Evolutionary conservation across 139 green algal species (phyloP), one percentile per base, ranked within the genome.

Genomic region (Zygnema cylindricum): DNA sequence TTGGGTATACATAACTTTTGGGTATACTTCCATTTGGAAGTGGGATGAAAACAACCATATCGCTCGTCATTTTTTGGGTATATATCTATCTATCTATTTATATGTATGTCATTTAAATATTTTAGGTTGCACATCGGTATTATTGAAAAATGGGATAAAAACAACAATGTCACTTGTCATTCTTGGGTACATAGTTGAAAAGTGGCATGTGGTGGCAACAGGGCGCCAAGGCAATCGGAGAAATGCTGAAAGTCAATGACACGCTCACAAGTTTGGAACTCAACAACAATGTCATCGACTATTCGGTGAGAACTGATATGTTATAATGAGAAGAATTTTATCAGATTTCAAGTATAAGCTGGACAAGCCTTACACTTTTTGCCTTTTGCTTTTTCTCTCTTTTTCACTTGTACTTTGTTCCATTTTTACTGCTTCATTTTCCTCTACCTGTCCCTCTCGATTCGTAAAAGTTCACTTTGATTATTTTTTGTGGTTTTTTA

Each of bases 161-260:
- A n/a, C n/a, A n/a, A n/a, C n/a, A n/a, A n/a, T n/a, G n/a, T n/a
- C n/a, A n/a, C n/a, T n/a, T n/a, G n/a, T n/a, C n/a, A n/a, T n/a
- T n/a, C n/a, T n/a, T n/a, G n/a, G n/a, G n/a, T n/a, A n/a, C n/a
- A n/a, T n/a, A n/a, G n/a, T n/a, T n/a, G n/a, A n/a, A n/a, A n/a
- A n/a, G n/a, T n/a, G n/a, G 57, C 30, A 73, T 30, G 57, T 35
- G 57, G 30, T 25, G 57, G 73, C 21, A 54, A 22, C 73, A 81
- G 77, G 96, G 96, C 25, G 95, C 95, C 35, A 89, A 89, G 11
- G 95, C 95, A 0, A 84, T 99, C 49, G 97, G 96, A 11, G 97
- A 98, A 86, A 95, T 95, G 76, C 90, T 99, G 30, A 97, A 97
- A n/a, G 78, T 85, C 63, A 99, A 98, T 93, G 97, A 95, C 16